These are phyloP conservation scores for Wakefieldia striispora DNA, from an alignment of 768 basidiomycete species.

Conservation along the genomic window DNA sequence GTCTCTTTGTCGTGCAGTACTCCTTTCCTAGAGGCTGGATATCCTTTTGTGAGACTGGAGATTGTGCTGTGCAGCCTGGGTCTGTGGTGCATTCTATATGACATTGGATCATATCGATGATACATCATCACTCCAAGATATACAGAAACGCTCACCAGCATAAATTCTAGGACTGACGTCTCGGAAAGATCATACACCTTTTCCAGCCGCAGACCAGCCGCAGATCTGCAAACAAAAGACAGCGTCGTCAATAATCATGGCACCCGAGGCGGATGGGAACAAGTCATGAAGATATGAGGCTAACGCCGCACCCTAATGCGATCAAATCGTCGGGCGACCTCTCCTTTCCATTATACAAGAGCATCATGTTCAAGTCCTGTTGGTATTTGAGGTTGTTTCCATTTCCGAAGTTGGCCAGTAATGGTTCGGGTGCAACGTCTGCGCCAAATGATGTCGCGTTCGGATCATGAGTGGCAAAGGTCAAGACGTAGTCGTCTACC, in stretches of 20 bases:
- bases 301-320: slow-evolving; percentile 27
- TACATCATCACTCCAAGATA: too few species aligned
- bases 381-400: slow-evolving; percentile 41
- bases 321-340: slow-evolving; percentile 41
- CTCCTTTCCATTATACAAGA: slow-evolving; percentile 40
- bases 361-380: slow-evolving; percentile 48
- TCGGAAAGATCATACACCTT: slow-evolving; percentile 29
- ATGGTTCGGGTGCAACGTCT: slow-evolving; percentile 41
- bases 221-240: slow-evolving; percentile 5
- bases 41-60: too few species aligned
- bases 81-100: too few species aligned
- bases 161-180: slow-evolving; percentile 26
- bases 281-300: not conserved
- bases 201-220: slow-evolving; percentile 22
- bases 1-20: too few species aligned
- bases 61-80: too few species aligned
- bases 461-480: slow-evolving; percentile 6
- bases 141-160: not conserved
- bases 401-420: slow-evolving; percentile 48
- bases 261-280: too few species aligned
- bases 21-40: too few species aligned
- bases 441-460: slow-evolving; percentile 6
- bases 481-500: slow-evolving; percentile 24
- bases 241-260: not conserved
- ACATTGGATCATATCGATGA: too few species aligned